Evolutionary conservation across 192 early-diverging fungal genomes (phyloP), one percentile per base, ranked within the genome.

Genomic region (Podila epigama): DNA sequence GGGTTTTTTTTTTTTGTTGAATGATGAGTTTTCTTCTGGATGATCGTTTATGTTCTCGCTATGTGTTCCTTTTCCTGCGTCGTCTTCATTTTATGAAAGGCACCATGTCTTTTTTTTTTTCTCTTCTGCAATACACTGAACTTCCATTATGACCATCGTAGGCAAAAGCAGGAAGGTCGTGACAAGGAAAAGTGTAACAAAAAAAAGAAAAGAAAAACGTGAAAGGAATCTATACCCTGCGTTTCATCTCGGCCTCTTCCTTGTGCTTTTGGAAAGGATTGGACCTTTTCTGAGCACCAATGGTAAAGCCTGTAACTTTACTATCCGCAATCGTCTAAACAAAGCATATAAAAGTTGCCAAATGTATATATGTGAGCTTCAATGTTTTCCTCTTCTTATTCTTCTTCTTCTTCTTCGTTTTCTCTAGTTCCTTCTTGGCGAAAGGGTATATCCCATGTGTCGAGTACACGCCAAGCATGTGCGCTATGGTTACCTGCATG

Each of bases 261-360:
- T 91, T 90, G 63, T 92, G 90, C 55, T 84, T 87, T 58, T 94
- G 90, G 72, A 92, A 92, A 0, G 87, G 84, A 33, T 77, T 77
- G 0, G 88, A 92, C 58, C 91, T 91, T 65, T 90, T 93, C 66
- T 88, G 81, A 11, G 81, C 83, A 3, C 90, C 90, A 42, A 92
- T 83, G 20, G 82, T 86, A 59, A 92, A 92, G 15, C 89, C 87
- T 70, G 91, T 80, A 32, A 92, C 79, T 63, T 92, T 92, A 29
- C 71, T 88, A 58, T 83, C 81, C 2, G 90, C 71, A 62, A 91
- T 84, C 7, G 82, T 83, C 87, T 89, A 55, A 65, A 25, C 0
- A 20, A 12, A 27, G 33, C 6, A 34, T 37, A 7, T 15, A n/a
- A 15, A 22, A 22, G 16, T 27, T 4, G 31, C 13, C 9, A 13